These are phyloP conservation scores for Oxalis stricta DNA, from an alignment of 441 rosid genomes.

Conservation along the genomic window DNA sequence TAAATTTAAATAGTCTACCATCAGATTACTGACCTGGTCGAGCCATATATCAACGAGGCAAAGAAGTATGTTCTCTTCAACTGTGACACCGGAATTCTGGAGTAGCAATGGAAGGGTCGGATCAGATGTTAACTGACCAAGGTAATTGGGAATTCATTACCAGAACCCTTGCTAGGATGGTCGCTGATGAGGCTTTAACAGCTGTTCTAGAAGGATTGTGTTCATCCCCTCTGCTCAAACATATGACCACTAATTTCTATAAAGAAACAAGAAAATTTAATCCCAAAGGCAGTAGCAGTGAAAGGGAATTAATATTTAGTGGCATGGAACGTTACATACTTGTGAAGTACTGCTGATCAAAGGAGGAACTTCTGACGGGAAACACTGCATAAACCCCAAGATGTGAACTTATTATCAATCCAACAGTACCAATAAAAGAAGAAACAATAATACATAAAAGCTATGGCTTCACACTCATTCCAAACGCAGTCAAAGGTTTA, in stretches of 20 bases:
- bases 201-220: conserved; percentile 72
- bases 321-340: conserved; percentile 26
- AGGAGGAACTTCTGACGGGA: conserved; percentile 76
- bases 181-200: conserved; percentile 75
- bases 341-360: conserved; percentile 72
- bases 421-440: too few species aligned
- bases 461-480: not conserved
- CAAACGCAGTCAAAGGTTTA: not conserved
- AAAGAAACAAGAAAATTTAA: conserved; percentile 6
- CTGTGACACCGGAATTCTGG: conserved; percentile 58
- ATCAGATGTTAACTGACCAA: conserved; percentile 82
- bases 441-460: too few species aligned
- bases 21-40: conserved; percentile 81
- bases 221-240: conserved; percentile 87
- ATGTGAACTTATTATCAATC: conserved; percentile 1
- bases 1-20: too few species aligned
- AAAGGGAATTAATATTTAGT: not conserved
- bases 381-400: conserved; percentile 45
- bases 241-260: conserved; percentile 71
- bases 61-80: conserved; percentile 72
- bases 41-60: conserved; percentile 92
- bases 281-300: conserved; percentile 1
- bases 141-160: conserved; percentile 84
- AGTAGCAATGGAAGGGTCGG: conserved; percentile 58
- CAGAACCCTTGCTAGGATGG: conserved; percentile 81